Percentiles rank a stretch among this genome's conserved stretches.
Evolutionary conservation across 345 rosid species (phyloP).

Genomic region (Arabidopsis arenosa): DNA sequence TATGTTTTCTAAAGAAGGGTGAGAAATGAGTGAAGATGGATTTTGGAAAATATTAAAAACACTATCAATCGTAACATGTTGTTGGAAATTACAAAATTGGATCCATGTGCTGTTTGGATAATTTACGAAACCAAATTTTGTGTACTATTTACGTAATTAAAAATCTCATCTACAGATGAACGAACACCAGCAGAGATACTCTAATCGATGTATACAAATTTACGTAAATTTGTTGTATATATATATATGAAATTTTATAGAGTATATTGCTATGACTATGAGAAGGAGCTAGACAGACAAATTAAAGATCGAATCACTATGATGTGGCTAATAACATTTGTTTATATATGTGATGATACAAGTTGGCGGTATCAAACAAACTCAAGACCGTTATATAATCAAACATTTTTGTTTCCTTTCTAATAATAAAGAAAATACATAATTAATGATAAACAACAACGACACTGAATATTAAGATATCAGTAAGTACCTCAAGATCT

Average conservation of each 20-base stretch:
- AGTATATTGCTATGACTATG: slow-evolving; percentile 21
- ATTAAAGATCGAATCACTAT: slow-evolving; percentile 25
- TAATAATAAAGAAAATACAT: slow-evolving; percentile 28
- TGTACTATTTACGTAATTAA: background rate
- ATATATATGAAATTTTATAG: background rate
- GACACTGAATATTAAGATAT: slow-evolving; percentile 39
- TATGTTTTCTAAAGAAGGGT: no score
- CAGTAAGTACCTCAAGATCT: slow-evolving; percentile 91
- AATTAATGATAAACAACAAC: slow-evolving; percentile 27
- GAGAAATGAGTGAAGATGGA: background rate
- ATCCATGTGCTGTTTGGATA: background rate
- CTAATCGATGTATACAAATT: background rate
- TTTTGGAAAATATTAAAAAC: background rate
- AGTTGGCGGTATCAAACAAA: slow-evolving; percentile 44
- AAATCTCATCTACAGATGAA: slow-evolving; percentile 1
- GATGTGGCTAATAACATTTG: slow-evolving; percentile 24
- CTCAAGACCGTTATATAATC: slow-evolving; percentile 40
- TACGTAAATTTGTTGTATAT: background rate
- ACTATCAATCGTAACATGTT: background rate
- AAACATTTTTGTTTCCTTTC: slow-evolving; percentile 39
- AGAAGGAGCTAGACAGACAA: slow-evolving; percentile 19
- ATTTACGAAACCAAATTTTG: background rate
- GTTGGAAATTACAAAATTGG: background rate
- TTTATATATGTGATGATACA: slow-evolving; percentile 38
- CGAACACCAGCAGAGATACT: background rate